Percentiles rank a stretch among this genome's conserved stretches.
Conservation (phyloP, 345 rosid species). For the Odontarrhena argentea region DNA sequence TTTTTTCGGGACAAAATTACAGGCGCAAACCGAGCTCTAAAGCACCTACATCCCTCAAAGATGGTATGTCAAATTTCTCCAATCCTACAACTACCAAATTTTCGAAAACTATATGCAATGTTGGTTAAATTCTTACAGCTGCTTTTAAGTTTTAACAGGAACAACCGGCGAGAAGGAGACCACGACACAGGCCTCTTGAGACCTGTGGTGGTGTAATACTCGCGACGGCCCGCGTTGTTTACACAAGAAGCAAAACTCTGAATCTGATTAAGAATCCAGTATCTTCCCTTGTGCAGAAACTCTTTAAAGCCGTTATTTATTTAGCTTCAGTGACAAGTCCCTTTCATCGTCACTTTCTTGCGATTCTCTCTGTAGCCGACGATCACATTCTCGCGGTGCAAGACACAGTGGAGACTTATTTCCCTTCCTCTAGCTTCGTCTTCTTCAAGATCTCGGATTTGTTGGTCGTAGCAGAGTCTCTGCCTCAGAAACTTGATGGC, state of each 20-base stretch:
- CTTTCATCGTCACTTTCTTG: conserved; percentile 42
- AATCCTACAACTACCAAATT: neutral
- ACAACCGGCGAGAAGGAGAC: conserved; percentile 16
- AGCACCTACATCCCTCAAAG: conserved; percentile 15
- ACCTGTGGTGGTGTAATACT: conserved; percentile 51
- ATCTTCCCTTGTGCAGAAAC: conserved; percentile 37
- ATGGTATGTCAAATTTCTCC: conserved; percentile 35
- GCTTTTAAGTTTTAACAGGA: conserved; percentile 28
- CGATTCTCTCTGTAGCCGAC: conserved; percentile 49
- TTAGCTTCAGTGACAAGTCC: conserved; percentile 29
- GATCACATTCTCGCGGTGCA: conserved; percentile 50
- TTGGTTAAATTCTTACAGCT: neutral
- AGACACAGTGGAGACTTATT: conserved; percentile 44
- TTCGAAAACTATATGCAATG: neutral
- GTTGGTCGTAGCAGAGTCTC: conserved; percentile 42
- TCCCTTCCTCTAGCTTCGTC: conserved; percentile 51
- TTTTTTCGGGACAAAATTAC: conserved; percentile 13
- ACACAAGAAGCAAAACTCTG: conserved; percentile 40
- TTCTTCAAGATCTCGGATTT: conserved; percentile 53
- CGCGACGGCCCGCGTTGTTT: conserved; percentile 43
- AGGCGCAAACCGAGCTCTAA: neutral
- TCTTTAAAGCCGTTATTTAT: conserved; percentile 11
- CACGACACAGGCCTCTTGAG: conserved; percentile 60
- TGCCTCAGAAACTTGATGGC: conserved; percentile 56
- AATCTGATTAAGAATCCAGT: conserved; percentile 36